Percentiles rank a stretch among this genome's conserved stretches.
phyloP scores from a whole-genome alignment of 768 basidiomycete genomes.

The Pleurotus tuoliensis region DNA sequence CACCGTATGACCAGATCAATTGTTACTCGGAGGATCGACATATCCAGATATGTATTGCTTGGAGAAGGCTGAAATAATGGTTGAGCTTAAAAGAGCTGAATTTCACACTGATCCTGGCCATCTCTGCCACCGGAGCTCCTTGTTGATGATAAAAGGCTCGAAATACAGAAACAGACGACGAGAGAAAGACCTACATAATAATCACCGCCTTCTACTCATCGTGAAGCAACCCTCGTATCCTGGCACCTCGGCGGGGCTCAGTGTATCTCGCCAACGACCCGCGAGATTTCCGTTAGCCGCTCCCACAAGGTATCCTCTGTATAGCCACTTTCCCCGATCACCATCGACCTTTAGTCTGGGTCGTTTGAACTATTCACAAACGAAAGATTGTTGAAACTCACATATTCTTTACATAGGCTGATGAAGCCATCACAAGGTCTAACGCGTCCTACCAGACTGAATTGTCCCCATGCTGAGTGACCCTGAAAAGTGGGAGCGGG shows the following conservation, averaged over 20 bases:
- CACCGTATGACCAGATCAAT: too few relatives aligned
- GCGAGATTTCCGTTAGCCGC: conserved; percentile 65
- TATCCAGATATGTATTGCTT: too few relatives aligned
- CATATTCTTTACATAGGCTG: conserved; percentile 83
- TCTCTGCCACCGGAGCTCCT: too few relatives aligned
- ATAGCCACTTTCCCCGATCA: conserved; percentile 80
- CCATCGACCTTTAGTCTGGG: conserved; percentile 48
- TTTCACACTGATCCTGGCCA: too few relatives aligned
- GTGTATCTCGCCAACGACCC: conserved; percentile 85
- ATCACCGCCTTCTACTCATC: conserved; percentile 61
- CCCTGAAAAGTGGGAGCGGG: conserved; percentile 45
- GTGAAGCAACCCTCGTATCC: conserved; percentile 89
- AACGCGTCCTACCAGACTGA: conserved; percentile 75
- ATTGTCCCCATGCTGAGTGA: conserved; percentile 90
- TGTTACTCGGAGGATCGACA: too few relatives aligned
- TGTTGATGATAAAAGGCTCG: too few relatives aligned
- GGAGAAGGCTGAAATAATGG: too few relatives aligned
- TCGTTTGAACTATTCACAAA: conserved; percentile 5
- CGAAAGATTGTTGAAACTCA: conserved; percentile 27
- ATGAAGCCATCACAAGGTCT: conserved; percentile 79
- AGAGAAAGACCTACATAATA: too few relatives aligned
- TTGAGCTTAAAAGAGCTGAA: too few relatives aligned
- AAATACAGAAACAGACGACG: too few relatives aligned
- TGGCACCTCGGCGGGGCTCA: conserved; percentile 53
- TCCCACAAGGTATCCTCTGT: conserved; percentile 79